These are phyloP conservation scores for Pestalotiopsis sp. DNA, from an alignment of 2,329 filamentous ascomycete species.

Conservation along the genomic window DNA sequence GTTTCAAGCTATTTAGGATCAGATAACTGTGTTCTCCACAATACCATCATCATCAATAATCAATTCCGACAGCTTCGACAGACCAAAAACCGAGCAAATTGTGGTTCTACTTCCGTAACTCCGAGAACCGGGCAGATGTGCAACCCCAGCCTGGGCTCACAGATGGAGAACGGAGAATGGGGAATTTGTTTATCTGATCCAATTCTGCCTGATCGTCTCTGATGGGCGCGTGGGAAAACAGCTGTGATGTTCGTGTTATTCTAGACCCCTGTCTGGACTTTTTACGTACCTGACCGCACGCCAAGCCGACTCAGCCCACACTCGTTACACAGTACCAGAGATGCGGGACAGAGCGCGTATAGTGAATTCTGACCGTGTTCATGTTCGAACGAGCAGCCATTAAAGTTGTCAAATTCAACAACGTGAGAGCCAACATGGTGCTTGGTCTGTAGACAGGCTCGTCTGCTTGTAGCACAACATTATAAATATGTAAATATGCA, in stretches of 20 bases:
- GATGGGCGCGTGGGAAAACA: slow-evolving; percentile 1
- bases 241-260: neutral
- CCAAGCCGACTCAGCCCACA: slow-evolving; percentile 1
- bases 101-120: slow-evolving; percentile 2
- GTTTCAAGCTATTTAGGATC: slow-evolving; percentile 2
- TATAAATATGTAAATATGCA: no score
- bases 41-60: slow-evolving; percentile 11
- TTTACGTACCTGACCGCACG: slow-evolving; percentile 5
- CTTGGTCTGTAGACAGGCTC: neutral
- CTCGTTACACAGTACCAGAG: neutral
- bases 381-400: neutral
- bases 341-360: neutral
- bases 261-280: neutral
- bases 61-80: slow-evolving; percentile 4
- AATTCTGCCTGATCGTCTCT: slow-evolving; percentile 6
- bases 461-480: neutral
- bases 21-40: slow-evolving; percentile 5
- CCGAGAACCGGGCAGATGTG: neutral
- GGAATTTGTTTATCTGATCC: slow-evolving; percentile 17
- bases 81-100: neutral
- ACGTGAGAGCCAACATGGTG: neutral
- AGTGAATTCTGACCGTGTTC: neutral
- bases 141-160: neutral
- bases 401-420: no score
- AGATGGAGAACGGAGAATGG: neutral